Evolutionary conservation across 139 green algal species (phyloP).

Genomic region (Marvania coccoides): DNA sequence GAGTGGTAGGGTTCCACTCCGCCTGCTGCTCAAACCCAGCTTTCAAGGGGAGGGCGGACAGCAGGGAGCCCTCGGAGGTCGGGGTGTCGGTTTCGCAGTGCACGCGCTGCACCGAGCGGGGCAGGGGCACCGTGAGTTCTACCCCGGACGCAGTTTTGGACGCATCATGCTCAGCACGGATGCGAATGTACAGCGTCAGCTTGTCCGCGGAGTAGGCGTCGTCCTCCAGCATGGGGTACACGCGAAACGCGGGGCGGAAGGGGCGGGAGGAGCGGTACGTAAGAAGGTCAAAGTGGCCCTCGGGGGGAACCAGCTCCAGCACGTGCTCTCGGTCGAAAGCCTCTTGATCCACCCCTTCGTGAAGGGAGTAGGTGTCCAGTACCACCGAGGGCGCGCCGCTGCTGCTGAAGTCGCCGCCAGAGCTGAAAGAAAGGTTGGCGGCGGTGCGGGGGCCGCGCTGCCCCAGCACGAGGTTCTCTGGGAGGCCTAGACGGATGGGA

Average conservation of each 20-base stretch:
- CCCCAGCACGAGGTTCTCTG: constrained; percentile 79
- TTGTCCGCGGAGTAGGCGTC: constrained; percentile 48
- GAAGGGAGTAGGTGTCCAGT: constrained; percentile 56
- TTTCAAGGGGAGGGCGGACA: not conserved
- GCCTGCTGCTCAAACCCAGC: constrained; percentile 41
- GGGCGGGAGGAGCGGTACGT: constrained; percentile 82
- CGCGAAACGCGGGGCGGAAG: constrained; percentile 84
- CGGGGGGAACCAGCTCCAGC: constrained; percentile 78
- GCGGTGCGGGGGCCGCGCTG: constrained; percentile 14
- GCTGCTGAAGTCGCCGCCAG: not conserved
- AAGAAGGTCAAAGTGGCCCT: constrained; percentile 90
- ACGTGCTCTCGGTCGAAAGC: constrained; percentile 85
- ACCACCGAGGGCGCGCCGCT: not conserved
- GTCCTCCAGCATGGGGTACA: constrained; percentile 59
- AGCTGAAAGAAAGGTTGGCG: not conserved
- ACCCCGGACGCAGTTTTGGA: constrained; percentile 52
- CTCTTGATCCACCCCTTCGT: constrained; percentile 66
- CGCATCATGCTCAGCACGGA: constrained; percentile 25
- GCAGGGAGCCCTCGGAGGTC: not conserved
- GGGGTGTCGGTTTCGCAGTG: constrained; percentile 42
- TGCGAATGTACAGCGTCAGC: constrained; percentile 13
- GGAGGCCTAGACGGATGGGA: constrained; percentile 79
- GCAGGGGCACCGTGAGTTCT: constrained; percentile 65
- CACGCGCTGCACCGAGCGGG: constrained; percentile 44
- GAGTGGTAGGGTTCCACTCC: constrained; percentile 61